Percentiles rank a stretch among this genome's conserved stretches.
Conservation (phyloP, 2,329 filamentous ascomycete species). For the Leptosphaerulina australis region DNA sequence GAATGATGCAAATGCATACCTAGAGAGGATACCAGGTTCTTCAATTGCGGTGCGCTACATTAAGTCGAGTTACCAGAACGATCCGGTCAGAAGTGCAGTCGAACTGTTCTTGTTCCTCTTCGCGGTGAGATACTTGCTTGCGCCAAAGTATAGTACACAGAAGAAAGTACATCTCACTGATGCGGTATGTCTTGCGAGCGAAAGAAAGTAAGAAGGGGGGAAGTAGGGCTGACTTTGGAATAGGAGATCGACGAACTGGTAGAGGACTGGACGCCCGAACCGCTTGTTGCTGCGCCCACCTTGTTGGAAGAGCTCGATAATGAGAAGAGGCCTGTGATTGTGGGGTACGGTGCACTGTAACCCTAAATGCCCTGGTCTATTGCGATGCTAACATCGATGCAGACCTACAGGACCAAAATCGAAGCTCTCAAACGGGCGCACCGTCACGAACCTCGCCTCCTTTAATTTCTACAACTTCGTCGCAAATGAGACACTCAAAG, state of each 20-base stretch:
- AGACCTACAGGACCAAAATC: constrained; percentile 89
- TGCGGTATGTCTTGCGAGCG: constrained; percentile 59
- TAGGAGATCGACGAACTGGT: constrained; percentile 95
- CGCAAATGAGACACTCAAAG: constrained; percentile 87
- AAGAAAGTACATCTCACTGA: constrained; percentile 88
- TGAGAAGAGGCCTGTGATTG: constrained; percentile 84
- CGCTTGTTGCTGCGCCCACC: constrained; percentile 77
- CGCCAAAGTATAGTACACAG: constrained; percentile 89
- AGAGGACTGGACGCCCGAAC: constrained; percentile 95
- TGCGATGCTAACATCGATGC: constrained; percentile 23
- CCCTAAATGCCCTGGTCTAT: not conserved
- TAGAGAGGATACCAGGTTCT: constrained; percentile 91
- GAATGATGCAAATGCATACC: constrained; percentile 65
- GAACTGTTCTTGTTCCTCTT: constrained; percentile 94
- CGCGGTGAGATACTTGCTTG: constrained; percentile 89
- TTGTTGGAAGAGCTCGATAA: constrained; percentile 78
- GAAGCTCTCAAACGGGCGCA: constrained; percentile 85
- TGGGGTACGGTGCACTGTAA: constrained; percentile 65
- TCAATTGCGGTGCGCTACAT: constrained; percentile 95
- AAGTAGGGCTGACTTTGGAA: constrained; percentile 22
- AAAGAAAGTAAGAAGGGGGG: not conserved
- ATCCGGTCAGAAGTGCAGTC: constrained; percentile 90
- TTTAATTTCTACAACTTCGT: constrained; percentile 99
- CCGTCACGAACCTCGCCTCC: constrained; percentile 89
- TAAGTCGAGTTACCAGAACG: constrained; percentile 95